A percentile compares a stretch with the other conserved stretches of the same genome.
Evolutionary conservation across 257 asterid species (phyloP).

Genomic region (Salvia rosmarinus): DNA sequence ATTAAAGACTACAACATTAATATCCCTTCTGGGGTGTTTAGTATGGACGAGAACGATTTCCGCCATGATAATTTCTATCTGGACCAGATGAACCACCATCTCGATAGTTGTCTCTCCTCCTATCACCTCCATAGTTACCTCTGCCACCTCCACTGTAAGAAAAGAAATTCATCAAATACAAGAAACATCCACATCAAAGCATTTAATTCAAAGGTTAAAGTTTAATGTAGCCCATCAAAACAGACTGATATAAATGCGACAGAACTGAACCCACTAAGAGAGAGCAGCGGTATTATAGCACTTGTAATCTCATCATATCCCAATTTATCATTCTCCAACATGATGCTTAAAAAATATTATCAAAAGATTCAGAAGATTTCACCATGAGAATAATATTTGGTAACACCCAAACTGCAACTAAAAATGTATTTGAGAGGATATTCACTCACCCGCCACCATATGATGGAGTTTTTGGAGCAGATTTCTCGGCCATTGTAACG

Average conservation of each 20-base stretch:
- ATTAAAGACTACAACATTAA: slow-evolving; percentile 75
- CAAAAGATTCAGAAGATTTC: background rate
- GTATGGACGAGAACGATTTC: slow-evolving; percentile 97
- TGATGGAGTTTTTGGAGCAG: slow-evolving; percentile 85
- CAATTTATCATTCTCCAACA: background rate
- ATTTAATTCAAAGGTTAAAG: background rate
- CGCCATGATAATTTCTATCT: slow-evolving; percentile 84
- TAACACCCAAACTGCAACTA: background rate
- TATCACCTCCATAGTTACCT: slow-evolving; percentile 87
- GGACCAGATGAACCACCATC: slow-evolving; percentile 96
- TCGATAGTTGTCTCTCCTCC: slow-evolving; percentile 83
- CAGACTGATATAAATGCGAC: too few species aligned
- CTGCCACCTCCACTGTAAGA: slow-evolving; percentile 82
- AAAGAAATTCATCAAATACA: slow-evolving; percentile 35
- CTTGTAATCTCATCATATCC: background rate
- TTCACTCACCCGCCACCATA: slow-evolving; percentile 77
- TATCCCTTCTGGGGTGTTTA: slow-evolving; percentile 49
- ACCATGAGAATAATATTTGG: background rate
- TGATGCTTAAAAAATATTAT: background rate
- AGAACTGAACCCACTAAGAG: background rate
- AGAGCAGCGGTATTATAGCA: background rate
- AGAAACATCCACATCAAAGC: background rate
- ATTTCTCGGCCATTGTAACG: slow-evolving; percentile 95
- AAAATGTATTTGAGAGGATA: background rate
- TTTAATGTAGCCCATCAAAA: background rate